Conservation (phyloP, 1,284 basidiomycete species). For the Fistulinella cinereoalba region DNA sequence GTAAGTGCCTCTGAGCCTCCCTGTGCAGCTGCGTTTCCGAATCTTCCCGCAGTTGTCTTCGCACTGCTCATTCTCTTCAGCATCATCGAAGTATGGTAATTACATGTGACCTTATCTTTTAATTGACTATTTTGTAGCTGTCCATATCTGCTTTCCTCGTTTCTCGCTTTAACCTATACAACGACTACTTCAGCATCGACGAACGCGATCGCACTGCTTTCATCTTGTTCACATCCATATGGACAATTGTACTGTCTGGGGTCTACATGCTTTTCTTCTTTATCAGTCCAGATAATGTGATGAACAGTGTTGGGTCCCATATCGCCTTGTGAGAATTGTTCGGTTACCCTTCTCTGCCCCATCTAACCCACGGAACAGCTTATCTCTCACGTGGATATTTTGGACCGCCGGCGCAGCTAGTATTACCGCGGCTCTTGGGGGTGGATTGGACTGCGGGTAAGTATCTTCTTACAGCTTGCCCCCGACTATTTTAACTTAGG, state of each 20-base stretch:
- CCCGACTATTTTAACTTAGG: constrained; percentile 1
- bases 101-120: neutral
- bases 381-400: constrained; percentile 66
- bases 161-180: constrained; percentile 50
- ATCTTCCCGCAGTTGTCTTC: constrained; percentile 23
- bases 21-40: constrained; percentile 1
- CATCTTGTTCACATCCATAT: constrained; percentile 63
- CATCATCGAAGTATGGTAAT: constrained; percentile 27
- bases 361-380: constrained; percentile 34
- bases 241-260: constrained; percentile 61
- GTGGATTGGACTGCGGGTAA: constrained; percentile 66
- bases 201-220: constrained; percentile 63
- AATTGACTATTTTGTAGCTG: constrained; percentile 39
- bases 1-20: constrained; percentile 23
- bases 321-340: constrained; percentile 52
- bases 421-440: constrained; percentile 61
- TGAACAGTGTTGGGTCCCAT: constrained; percentile 64
- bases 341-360: constrained; percentile 1
- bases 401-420: constrained; percentile 68
- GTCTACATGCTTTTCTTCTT: constrained; percentile 57
- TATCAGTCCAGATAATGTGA: constrained; percentile 39
- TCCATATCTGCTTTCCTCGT: constrained; percentile 68
- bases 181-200: constrained; percentile 48
- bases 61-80: constrained; percentile 28
- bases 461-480: constrained; percentile 10